Base-by-base conservation (phyloP, 495 filamentous ascomycete species). In the Penicillium cosmopolitanum region DNA sequence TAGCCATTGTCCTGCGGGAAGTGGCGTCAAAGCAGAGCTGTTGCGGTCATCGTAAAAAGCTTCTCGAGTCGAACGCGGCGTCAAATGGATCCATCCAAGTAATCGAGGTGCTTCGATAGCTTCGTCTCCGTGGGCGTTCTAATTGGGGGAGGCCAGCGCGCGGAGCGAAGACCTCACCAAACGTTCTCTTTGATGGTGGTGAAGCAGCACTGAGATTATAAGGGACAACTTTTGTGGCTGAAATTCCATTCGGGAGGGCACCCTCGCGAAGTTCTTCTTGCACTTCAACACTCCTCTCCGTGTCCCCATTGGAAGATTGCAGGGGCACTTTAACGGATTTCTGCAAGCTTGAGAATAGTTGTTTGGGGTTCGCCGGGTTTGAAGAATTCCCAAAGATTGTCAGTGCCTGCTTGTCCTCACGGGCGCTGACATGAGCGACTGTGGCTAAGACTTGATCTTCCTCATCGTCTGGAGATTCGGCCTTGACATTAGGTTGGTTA, bases 271-370 rank as follows among this genome's bases (percentile, higher is more conserved):
- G 72, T 15, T 75, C 65, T 25, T 74, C 67, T 46, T 77, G 71
- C 25, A 78, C 74, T 43, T 78, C 75, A n/a, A 78, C 73, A 16
- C 77, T 76, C 51, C 82, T 80, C 56, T 80, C 69, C 28, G 4
- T 56, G 15, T 71, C 64, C 19, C 70, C 61, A n/a, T 81, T 78
- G 13, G 76, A 66, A 19, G 71, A 74, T 21, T 66, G 66, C 19
- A 74, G 53, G 12, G 66, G 64, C 42, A 76, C 67, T 47, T 71
- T 73, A 53, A 70, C 61, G 4, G 82, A 76, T 59, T 83, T 83
- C 61, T 89, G 88, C 25, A 93, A 74, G 72, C 92, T 96, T 13
- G 92, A 92, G 71, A 92, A 96, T 15, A 96, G 78, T 54, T 94
- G 91, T 63, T 86, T 89, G 13, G 87, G 79, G 34, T 87, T 86